Conservation (phyloP, 169 alveolate genomes). For the Ophryocystis elektroscirrha region DNA sequence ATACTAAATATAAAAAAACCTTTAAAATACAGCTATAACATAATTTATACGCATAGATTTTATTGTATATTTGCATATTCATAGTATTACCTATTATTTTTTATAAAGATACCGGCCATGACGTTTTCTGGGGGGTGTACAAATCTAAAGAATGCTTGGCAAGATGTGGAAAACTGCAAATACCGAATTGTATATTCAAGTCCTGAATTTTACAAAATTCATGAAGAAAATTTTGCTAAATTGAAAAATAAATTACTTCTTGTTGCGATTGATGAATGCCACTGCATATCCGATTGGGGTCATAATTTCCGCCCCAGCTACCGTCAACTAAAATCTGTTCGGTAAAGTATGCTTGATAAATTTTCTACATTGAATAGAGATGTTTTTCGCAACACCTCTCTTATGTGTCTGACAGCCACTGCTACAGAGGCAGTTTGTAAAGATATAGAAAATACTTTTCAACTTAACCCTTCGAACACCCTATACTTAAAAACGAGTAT, state of each 20-base stretch:
- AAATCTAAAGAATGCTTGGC: not conserved
- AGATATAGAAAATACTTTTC: no score
- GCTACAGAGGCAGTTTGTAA: slow-evolving; percentile 63
- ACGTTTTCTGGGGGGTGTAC: not conserved
- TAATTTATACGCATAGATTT: slow-evolving; percentile 11
- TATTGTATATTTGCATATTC: no score
- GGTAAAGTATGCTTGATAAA: slow-evolving; percentile 15
- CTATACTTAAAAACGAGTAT: no score
- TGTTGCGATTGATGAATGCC: slow-evolving; percentile 96
- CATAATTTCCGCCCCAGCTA: slow-evolving; percentile 91
- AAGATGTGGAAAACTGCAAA: not conserved
- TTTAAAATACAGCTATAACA: slow-evolving; percentile 7
- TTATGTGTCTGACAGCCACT: slow-evolving; percentile 89
- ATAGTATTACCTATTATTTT: no score
- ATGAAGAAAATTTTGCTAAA: slow-evolving; percentile 43
- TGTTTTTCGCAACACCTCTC: slow-evolving; percentile 67
- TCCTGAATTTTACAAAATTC: slow-evolving; percentile 78
- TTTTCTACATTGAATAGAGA: not conserved
- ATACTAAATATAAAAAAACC: slow-evolving; percentile 14
- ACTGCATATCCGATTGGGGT: slow-evolving; percentile 99
- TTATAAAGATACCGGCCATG: not conserved
- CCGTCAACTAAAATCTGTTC: slow-evolving; percentile 47
- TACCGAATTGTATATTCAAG: slow-evolving; percentile 25
- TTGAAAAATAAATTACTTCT: slow-evolving; percentile 46
- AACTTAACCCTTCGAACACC: no score